phyloP scores from a whole-genome alignment of 192 early-diverging fungal species.

The Backusella mclennaniae region DNA sequence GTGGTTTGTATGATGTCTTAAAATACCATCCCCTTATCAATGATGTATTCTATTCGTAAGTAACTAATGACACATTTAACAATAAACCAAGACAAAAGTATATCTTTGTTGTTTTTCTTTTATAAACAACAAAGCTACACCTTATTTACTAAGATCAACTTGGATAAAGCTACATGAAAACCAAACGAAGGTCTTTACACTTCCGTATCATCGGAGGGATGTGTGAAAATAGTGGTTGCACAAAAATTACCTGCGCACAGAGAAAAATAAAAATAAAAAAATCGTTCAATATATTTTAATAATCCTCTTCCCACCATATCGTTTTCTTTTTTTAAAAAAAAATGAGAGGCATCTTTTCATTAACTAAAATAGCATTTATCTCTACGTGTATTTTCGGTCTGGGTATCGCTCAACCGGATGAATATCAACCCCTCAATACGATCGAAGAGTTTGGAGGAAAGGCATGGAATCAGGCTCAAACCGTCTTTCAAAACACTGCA shows the following conservation, averaged over 20 bases:
- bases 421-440: not conserved
- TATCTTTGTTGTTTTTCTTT: no score
- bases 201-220: not conserved
- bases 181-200: not conserved
- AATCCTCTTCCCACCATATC: not conserved
- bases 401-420: not conserved
- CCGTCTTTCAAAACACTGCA: conserved; percentile 31
- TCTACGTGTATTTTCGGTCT: not conserved
- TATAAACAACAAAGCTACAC: not conserved
- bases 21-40: no score
- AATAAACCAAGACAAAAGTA: no score
- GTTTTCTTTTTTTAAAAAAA: not conserved
- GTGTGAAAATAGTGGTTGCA: not conserved
- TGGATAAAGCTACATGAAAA: no score
- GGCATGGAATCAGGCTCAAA: conserved; percentile 6
- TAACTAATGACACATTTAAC: no score
- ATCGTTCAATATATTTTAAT: not conserved
- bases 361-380: not conserved
- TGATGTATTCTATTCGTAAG: no score
- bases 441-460: not conserved
- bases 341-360: not conserved
- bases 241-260: not conserved
- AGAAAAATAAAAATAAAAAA: not conserved
- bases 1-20: no score
- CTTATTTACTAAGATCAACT: not conserved